Base-by-base conservation (phyloP, 2,329 filamentous ascomycete genomes). In the Aureobasidium sp. region DNA sequence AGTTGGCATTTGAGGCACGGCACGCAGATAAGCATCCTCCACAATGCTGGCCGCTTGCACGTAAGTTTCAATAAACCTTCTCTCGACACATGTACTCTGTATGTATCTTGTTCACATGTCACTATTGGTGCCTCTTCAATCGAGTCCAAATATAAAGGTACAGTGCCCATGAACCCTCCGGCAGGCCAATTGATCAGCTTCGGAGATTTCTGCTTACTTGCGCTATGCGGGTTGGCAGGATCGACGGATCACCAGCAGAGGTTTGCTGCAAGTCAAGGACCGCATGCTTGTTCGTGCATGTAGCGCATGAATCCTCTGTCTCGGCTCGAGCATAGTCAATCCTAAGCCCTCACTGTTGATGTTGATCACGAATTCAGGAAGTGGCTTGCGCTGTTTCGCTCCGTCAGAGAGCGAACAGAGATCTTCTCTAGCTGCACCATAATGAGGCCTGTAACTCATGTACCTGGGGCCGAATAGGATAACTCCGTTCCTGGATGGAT, bases 181-280 rank as follows among this genome's bases (percentile, higher is more conserved):
- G 13, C 29, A 58, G n/a, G 15, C 57, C 57, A 60, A 60, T 60
- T 29, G 51, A 29, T 12, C 57, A 23, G 4, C 10, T 15, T 41
- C 57, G 57, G 57, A 42, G 36, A 60, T n/a, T 60, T 60, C 26
- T 42, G 57, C 57, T 60, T 27, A 60, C 57, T 41, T 39, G 46
- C 46, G 36, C 46, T 29, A 37, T 48, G 42, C 44, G 39, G 32
- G 42, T 47, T 58, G 23, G 55, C 34, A 58, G 55, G 55, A 58
- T 58, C 55, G 55, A 48, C 42, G 42, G 55, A 58, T 58, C 55
- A 48, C 32, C 55, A 39, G 42, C 55, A 58, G 42, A 48, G 41
- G 42, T 58, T 27, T 58, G 42, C 41, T 58, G 41, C 55, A 48
- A 39, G 9, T 26, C 23, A 29, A 20, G 20, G 23, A 58, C 42